A percentile compares a stretch with the other conserved stretches of the same genome.
These are phyloP conservation scores for Pythium scleroteichum DNA, from an alignment of 352 stramenopile genomes.

Conservation along the genomic window DNA sequence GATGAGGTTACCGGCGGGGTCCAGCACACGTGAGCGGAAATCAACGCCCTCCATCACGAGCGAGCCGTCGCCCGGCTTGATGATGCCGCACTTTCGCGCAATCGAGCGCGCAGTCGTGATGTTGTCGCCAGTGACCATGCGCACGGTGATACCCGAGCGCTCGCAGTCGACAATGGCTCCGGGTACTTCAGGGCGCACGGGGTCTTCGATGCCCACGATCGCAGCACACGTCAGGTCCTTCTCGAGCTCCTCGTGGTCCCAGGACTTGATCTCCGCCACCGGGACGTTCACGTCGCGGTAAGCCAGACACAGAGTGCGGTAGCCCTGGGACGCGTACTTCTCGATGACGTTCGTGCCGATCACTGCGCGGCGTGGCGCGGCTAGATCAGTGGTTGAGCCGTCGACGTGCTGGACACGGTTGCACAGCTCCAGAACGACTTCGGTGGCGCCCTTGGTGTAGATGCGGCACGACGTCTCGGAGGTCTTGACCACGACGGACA, in stretches of 20 bases:
- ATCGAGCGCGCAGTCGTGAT: constrained; percentile 91
- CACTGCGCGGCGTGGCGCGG: neutral
- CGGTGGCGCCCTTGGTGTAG: constrained; percentile 75
- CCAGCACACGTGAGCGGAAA: constrained; percentile 66
- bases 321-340: constrained; percentile 78
- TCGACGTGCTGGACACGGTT: constrained; percentile 66
- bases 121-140: constrained; percentile 99
- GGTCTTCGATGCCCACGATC: constrained; percentile 95
- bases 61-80: constrained; percentile 48
- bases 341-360: constrained; percentile 47
- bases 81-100: constrained; percentile 72
- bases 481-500: constrained; percentile 70
- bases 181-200: constrained; percentile 92
- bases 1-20: constrained; percentile 66
- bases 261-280: constrained; percentile 59
- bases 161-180: constrained; percentile 93
- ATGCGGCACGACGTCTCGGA: constrained; percentile 52
- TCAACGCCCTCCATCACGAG: constrained; percentile 72
- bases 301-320: constrained; percentile 84
- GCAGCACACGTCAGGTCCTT: constrained; percentile 85
- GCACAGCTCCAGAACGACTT: constrained; percentile 73
- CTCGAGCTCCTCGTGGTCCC: constrained; percentile 77
- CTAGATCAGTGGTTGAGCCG: constrained; percentile 36
- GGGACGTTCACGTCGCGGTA: constrained; percentile 81
- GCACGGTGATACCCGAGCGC: constrained; percentile 95